These are phyloP conservation scores for Thelonectria discophora DNA, from an alignment of 2,329 filamentous ascomycete species.

Conservation along the genomic window DNA sequence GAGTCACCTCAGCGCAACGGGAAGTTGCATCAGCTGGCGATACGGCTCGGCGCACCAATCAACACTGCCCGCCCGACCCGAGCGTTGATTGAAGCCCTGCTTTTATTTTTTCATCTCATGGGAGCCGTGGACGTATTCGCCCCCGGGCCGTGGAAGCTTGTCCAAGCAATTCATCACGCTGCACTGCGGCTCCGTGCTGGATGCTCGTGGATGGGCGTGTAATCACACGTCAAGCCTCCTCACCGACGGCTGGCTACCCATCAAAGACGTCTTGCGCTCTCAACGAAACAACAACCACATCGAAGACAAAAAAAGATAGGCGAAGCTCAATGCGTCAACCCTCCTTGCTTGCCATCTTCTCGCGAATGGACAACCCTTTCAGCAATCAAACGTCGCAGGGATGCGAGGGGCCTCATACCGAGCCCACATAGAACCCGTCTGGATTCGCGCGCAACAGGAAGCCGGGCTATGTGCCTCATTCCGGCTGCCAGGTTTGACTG, in stretches of 20 bases:
- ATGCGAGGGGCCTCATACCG: conserved; percentile 4
- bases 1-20: conserved; percentile 43
- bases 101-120: conserved; percentile 33
- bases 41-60: conserved; percentile 37
- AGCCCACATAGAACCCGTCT: conserved; percentile 17
- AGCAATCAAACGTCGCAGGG: conserved; percentile 24
- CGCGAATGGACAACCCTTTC: conserved; percentile 26
- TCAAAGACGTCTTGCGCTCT: conserved; percentile 29
- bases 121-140: conserved; percentile 30
- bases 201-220: conserved; percentile 31
- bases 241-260: conserved; percentile 28
- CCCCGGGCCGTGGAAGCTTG: conserved; percentile 21
- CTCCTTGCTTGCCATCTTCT: conserved; percentile 39
- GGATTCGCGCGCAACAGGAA: conserved; percentile 27
- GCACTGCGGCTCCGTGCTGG: conserved; percentile 31
- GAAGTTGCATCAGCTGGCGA: conserved; percentile 43
- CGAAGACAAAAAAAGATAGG: conserved; percentile 12
- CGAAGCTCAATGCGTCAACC: conserved; percentile 30
- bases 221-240: conserved; percentile 39
- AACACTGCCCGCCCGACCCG: conserved; percentile 25
- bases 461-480: conserved; percentile 34
- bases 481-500: conserved; percentile 31
- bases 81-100: conserved; percentile 34
- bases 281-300: conserved; percentile 13
- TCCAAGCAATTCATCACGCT: conserved; percentile 33